These are phyloP conservation scores for Flaveria sonorensis DNA, from an alignment of 129 eudicot genomes.

Conservation along the genomic window DNA sequence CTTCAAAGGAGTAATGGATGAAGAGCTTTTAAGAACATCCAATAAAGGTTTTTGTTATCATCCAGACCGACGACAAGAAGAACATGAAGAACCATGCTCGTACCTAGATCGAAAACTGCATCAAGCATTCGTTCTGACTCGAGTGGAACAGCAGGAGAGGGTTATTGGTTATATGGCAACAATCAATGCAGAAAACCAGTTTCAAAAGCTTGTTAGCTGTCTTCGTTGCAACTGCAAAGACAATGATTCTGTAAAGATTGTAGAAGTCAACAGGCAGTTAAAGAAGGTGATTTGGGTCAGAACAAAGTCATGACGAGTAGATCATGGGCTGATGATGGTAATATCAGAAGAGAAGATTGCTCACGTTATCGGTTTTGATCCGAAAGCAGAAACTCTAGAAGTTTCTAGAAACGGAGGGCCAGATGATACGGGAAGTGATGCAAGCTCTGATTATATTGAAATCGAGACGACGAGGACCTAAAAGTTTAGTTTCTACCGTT, in stretches of 20 bases:
- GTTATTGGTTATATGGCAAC: constrained; percentile 45
- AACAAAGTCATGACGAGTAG: constrained; percentile 26
- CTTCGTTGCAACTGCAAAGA: constrained; percentile 61
- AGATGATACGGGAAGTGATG: constrained; percentile 66
- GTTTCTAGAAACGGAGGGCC: constrained; percentile 31
- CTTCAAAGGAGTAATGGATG: constrained; percentile 69
- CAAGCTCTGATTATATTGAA: constrained; percentile 88
- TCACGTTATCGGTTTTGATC: constrained; percentile 48
- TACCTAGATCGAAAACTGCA: constrained; percentile 23
- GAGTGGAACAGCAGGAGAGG: constrained; percentile 71
- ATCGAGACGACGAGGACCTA: constrained; percentile 42
- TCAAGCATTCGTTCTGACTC: constrained; percentile 73
- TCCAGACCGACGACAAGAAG: constrained; percentile 25
- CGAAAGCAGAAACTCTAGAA: constrained; percentile 30
- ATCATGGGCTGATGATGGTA: constrained; percentile 41
- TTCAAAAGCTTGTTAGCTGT: constrained; percentile 46
- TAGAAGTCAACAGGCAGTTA: constrained; percentile 22
- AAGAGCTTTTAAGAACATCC: constrained; percentile 17
- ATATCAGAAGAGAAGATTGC: constrained; percentile 36
- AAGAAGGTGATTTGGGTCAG: constrained; percentile 25
- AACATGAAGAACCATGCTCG: constrained; percentile 22
- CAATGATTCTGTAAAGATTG: constrained; percentile 44
- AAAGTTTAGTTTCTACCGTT: no score
- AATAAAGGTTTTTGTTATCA: background rate
- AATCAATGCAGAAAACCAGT: constrained; percentile 36